These are phyloP conservation scores for Leccinum fallax DNA, from an alignment of 1,284 basidiomycete species.

Conservation along the genomic window DNA sequence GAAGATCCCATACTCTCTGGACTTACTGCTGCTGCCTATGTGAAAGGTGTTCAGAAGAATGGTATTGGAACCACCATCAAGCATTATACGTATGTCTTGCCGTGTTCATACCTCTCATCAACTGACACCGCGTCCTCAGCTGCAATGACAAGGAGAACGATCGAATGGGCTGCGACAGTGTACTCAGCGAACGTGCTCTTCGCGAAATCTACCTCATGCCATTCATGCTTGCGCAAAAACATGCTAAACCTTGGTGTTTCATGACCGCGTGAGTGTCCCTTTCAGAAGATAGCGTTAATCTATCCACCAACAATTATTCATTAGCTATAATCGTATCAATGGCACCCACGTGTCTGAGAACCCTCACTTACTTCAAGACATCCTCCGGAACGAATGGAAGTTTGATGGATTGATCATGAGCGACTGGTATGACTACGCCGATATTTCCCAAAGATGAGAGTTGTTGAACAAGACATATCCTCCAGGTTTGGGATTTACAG, in stretches of 20 bases:
- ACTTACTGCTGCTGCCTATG: constrained; percentile 68
- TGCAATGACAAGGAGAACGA: constrained; percentile 78
- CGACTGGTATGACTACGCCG: constrained; percentile 59
- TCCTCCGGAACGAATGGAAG: constrained; percentile 78
- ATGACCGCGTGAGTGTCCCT: constrained; percentile 64
- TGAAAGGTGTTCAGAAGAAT: constrained; percentile 70
- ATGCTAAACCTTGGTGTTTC: constrained; percentile 68
- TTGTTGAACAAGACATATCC: background rate
- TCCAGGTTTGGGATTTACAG: constrained; percentile 70
- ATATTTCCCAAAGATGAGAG: background rate
- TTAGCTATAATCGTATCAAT: constrained; percentile 68
- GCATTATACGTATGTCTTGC: constrained; percentile 60
- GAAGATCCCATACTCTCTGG: constrained; percentile 81
- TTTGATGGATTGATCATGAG: constrained; percentile 76
- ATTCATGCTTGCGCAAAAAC: constrained; percentile 81
- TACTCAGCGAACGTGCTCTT: constrained; percentile 68
- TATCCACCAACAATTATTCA: background rate
- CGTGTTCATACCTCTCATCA: background rate
- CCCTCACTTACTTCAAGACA: constrained; percentile 56
- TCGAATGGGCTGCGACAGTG: constrained; percentile 61
- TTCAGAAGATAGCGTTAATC: background rate
- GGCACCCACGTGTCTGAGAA: constrained; percentile 76
- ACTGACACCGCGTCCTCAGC: constrained; percentile 29
- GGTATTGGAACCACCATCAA: constrained; percentile 76
- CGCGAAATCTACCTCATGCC: constrained; percentile 83